These are phyloP conservation scores for Butyriboletus loyo DNA, from an alignment of 768 basidiomycete genomes.

Conservation along the genomic window DNA sequence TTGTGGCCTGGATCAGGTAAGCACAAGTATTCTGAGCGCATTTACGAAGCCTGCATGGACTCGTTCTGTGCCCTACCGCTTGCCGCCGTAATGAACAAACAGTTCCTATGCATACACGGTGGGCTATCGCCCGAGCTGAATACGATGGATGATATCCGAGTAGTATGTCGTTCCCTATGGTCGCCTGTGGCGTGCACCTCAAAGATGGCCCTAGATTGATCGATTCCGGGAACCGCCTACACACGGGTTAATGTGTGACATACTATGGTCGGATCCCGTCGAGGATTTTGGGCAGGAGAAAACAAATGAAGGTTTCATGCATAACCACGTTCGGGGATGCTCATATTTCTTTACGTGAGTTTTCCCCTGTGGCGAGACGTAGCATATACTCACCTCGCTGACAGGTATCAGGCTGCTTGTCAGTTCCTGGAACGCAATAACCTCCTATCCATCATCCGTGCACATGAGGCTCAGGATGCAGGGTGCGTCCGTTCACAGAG, in stretches of 20 bases:
- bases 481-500: slow-evolving; percentile 52
- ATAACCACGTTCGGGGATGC: slow-evolving; percentile 95
- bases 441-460: slow-evolving; percentile 94
- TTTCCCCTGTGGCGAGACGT: not conserved
- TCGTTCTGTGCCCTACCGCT: slow-evolving; percentile 94
- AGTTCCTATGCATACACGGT: slow-evolving; percentile 98
- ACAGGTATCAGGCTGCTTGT: slow-evolving; percentile 92
- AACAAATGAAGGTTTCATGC: slow-evolving; percentile 83
- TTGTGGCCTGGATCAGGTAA: slow-evolving; percentile 57
- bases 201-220: slow-evolving; percentile 64
- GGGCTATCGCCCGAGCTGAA: slow-evolving; percentile 95
- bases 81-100: slow-evolving; percentile 98
- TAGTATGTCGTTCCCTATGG: slow-evolving; percentile 44
- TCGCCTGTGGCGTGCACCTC: not conserved
- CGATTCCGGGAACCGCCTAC: slow-evolving; percentile 98
- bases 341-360: too few species aligned
- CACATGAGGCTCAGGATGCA: slow-evolving; percentile 98
- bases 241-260: slow-evolving; percentile 96
- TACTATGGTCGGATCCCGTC: slow-evolving; percentile 96
- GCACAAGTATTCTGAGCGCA: slow-evolving; percentile 95
- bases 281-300: slow-evolving; percentile 97
- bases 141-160: slow-evolving; percentile 91
- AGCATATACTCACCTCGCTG: not conserved
- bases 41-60: slow-evolving; percentile 98
- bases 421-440: slow-evolving; percentile 97